A percentile compares a stretch with the other conserved stretches of the same genome.
These are phyloP conservation scores for Hygrophorus pudorinus DNA, from an alignment of 768 basidiomycete genomes.

Conservation along the genomic window DNA sequence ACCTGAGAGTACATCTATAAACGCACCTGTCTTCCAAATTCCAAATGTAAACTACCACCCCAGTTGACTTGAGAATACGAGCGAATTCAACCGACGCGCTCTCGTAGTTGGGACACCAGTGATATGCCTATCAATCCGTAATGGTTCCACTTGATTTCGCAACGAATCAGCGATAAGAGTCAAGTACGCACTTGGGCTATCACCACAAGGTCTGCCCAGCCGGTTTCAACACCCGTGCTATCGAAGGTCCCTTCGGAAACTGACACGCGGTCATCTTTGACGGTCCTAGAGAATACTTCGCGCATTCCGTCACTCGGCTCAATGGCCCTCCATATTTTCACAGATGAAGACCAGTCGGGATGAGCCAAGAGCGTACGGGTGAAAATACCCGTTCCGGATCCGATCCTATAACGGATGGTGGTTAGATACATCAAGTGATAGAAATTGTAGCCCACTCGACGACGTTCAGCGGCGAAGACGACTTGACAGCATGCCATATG, in stretches of 20 bases:
- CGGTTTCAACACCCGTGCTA: slow-evolving; percentile 43
- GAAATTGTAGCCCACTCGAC: slow-evolving; percentile 45
- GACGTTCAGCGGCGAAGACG: slow-evolving; percentile 39
- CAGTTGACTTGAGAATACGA: slow-evolving; percentile 70
- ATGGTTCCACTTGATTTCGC: no score
- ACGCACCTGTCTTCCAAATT: slow-evolving; percentile 76
- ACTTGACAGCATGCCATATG: slow-evolving; percentile 40
- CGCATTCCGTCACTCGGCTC: slow-evolving; percentile 91
- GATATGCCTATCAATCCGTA: slow-evolving; percentile 55
- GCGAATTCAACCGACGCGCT: slow-evolving; percentile 67
- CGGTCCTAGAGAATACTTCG: slow-evolving; percentile 47
- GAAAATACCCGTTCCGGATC: slow-evolving; percentile 84
- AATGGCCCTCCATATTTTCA: slow-evolving; percentile 53
- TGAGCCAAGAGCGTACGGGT: slow-evolving; percentile 71
- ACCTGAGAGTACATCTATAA: background rate
- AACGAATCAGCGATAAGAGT: background rate
- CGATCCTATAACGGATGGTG: slow-evolving; percentile 45
- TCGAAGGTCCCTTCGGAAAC: slow-evolving; percentile 66
- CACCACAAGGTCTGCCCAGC: slow-evolving; percentile 70
- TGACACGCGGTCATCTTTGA: slow-evolving; percentile 42
- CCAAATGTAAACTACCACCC: slow-evolving; percentile 72
- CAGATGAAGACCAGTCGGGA: slow-evolving; percentile 37
- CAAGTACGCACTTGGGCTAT: slow-evolving; percentile 52
- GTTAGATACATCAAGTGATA: background rate
- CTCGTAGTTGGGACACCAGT: slow-evolving; percentile 83